Conservation (phyloP, 768 basidiomycete species). For the Kwoniella bestiolae region DNA sequence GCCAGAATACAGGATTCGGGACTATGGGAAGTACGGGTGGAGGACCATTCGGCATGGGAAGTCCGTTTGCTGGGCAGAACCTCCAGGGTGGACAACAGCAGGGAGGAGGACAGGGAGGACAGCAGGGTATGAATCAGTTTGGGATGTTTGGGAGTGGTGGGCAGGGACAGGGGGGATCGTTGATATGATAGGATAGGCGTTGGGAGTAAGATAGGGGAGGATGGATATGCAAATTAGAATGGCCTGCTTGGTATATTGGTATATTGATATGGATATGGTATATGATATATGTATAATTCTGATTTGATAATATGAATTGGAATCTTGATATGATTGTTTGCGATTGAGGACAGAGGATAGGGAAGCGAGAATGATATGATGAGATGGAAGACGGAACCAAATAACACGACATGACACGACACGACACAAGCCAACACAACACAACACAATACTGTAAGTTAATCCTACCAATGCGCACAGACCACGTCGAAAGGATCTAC, state of each 20-base stretch:
- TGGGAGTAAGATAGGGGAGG: too few species aligned
- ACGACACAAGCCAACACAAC: too few species aligned
- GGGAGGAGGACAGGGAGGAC: neutral
- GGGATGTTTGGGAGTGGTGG: constrained; percentile 28
- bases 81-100: neutral
- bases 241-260: constrained; percentile 13
- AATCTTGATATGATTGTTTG: too few species aligned
- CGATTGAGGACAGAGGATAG: too few species aligned
- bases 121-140: constrained; percentile 14
- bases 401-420: too few species aligned
- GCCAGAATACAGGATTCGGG: constrained; percentile 13
- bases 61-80: constrained; percentile 39
- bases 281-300: neutral
- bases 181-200: too few species aligned
- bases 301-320: too few species aligned
- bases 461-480: too few species aligned
- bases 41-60: constrained; percentile 37
- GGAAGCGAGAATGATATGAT: too few species aligned
- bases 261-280: neutral
- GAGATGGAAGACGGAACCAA: too few species aligned
- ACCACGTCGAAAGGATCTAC: too few species aligned
- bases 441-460: too few species aligned
- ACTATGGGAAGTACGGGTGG: neutral
- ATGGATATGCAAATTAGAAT: neutral
- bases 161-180: constrained; percentile 13